Base-by-base conservation (phyloP, 2,329 filamentous ascomycete genomes). In the Apiospora marii region DNA sequence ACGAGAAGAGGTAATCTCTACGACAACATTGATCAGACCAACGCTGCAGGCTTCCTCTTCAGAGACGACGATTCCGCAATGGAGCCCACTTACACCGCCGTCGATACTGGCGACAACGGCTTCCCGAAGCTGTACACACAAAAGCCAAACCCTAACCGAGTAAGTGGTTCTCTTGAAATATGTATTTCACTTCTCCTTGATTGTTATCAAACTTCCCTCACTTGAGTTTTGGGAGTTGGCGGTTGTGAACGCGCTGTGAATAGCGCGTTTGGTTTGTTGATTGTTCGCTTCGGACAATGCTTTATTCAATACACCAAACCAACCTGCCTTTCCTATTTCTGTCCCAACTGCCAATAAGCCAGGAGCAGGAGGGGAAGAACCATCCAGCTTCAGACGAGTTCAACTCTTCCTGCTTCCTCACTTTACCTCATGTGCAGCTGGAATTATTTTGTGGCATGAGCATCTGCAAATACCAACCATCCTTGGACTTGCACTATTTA, bases 31-130 rank as follows among this genome's bases (percentile, higher is more conserved):
- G 95, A 96, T 74, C 92, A 94, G 76, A 94, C 94, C 79, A 95
- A 96, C 83, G 95, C 94, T 16, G 90, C 94, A 37, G 92, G 93
- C 71, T 97, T 97, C 79, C 87, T 98, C 49, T 97, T 98, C 80
- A 92, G 93, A 73, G 93, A 94, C 78, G 94, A 95, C 73, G 92
- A 95, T 71, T 80, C 83, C 71, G 80, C 80, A 69, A 89, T 91
- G 67, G 91, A 93, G 73, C 88, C 92, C 76, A 92, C 88, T 75
- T 93, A 92, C 81, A 87, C 94, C 75, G 89, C 92, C 81, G 89
- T 93, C 83, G 91, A 92, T 71, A 90, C 91, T 75, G 91, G 90
- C 69, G 93, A 97, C 79, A 94, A 98, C 81, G 92, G 91, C 79
- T 98, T 98, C 78, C 95, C 95, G 43, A 95, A 96, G 74, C 88